A percentile compares a stretch with the other conserved stretches of the same genome.
These are phyloP conservation scores for Caryopteris hybrid DNA, from an alignment of 305 asterid species.

Conservation along the genomic window DNA sequence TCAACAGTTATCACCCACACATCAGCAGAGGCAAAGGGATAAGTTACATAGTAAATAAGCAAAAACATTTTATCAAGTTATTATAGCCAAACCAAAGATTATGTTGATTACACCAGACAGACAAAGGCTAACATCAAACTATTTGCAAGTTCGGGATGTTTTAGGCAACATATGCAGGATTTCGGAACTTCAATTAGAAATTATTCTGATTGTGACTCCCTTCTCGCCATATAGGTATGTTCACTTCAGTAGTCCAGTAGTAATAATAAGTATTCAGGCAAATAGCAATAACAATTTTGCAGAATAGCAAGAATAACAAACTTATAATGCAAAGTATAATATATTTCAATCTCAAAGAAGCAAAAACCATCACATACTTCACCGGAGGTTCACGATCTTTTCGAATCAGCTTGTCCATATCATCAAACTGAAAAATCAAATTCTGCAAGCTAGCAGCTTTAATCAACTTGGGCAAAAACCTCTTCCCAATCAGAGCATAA, in stretches of 20 bases:
- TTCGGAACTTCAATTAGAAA: not conserved
- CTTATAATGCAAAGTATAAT: not conserved
- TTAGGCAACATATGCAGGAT: not conserved
- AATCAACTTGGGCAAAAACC: slow-evolving; percentile 80
- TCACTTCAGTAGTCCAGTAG: too few relatives aligned
- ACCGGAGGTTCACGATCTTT: slow-evolving; percentile 87
- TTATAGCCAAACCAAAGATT: not conserved
- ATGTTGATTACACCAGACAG: not conserved
- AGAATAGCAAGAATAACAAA: not conserved
- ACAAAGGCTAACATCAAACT: slow-evolving; percentile 3
- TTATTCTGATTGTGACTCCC: not conserved
- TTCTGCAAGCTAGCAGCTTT: slow-evolving; percentile 90
- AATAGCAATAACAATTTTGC: not conserved
- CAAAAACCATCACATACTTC: slow-evolving; percentile 46
- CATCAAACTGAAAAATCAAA: slow-evolving; percentile 82
- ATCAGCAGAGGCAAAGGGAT: not conserved
- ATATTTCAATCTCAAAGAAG: not conserved
- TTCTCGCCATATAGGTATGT: too few relatives aligned
- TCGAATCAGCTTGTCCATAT: slow-evolving; percentile 71
- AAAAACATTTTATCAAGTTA: not conserved
- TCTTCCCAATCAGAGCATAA: slow-evolving; percentile 85
- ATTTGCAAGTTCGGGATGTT: not conserved
- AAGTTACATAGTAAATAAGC: not conserved
- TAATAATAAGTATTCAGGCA: too few relatives aligned
- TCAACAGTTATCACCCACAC: not conserved